Evolutionary conservation across 768 basidiomycete genomes (phyloP).

Genomic region (Lactifluus rugatus): DNA sequence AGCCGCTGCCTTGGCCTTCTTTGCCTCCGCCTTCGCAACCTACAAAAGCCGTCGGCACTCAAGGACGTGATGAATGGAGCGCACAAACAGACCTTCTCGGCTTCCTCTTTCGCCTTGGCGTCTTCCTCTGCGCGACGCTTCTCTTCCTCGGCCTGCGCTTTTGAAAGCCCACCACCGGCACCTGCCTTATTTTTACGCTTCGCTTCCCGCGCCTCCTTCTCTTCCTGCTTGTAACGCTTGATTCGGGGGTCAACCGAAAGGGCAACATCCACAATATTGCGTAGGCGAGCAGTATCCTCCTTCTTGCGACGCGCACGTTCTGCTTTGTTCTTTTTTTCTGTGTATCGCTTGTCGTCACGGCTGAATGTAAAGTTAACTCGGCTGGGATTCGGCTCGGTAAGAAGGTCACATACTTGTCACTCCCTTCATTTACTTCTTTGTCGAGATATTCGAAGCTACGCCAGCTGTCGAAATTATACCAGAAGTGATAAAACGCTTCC

Average conservation of each 20-base stretch:
- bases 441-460: constrained; percentile 95
- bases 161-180: constrained; percentile 39
- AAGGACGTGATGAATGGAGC: not conserved
- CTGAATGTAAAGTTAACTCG: constrained; percentile 30
- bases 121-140: constrained; percentile 64
- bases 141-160: constrained; percentile 41
- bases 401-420: constrained; percentile 60
- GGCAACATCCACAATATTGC: constrained; percentile 78
- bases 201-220: constrained; percentile 88
- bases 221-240: constrained; percentile 92
- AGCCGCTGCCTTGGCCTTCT: constrained; percentile 76
- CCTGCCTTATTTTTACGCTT: constrained; percentile 62
- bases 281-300: constrained; percentile 88
- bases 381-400: not conserved
- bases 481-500: constrained; percentile 94
- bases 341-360: constrained; percentile 97
- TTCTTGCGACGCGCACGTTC: constrained; percentile 96
- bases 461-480: constrained; percentile 99
- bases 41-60: constrained; percentile 20
- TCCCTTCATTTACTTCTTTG: constrained; percentile 98
- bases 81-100: constrained; percentile 53
- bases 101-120: constrained; percentile 69
- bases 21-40: constrained; percentile 60
- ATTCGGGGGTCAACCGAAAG: constrained; percentile 85
- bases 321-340: constrained; percentile 98